Conservation (phyloP, 2,329 filamentous ascomycete species). For the Parasarocladium wereldwijsianum region DNA sequence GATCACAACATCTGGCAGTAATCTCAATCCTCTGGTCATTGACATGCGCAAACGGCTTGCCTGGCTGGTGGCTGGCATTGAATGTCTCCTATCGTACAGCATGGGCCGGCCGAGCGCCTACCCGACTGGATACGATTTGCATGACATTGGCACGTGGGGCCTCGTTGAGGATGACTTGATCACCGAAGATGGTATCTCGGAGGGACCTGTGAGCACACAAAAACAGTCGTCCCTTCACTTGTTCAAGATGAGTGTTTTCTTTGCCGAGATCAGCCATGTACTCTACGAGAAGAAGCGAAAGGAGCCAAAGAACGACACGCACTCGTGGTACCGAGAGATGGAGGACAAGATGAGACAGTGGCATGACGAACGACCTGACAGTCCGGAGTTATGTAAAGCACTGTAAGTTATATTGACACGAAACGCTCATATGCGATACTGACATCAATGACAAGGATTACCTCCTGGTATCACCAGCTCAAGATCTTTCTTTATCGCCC, state of each 20-base stretch:
- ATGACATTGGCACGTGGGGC: constrained; percentile 78
- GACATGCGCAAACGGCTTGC: constrained; percentile 82
- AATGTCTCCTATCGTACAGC: constrained; percentile 73
- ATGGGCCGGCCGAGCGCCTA: constrained; percentile 80
- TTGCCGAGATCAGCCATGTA: constrained; percentile 74
- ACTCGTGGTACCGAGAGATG: constrained; percentile 81
- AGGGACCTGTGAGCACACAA: constrained; percentile 59
- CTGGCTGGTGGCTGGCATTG: constrained; percentile 82
- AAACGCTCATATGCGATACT: neutral
- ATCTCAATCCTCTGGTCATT: constrained; percentile 57
- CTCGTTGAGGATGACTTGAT: constrained; percentile 74
- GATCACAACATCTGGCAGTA: constrained; percentile 45
- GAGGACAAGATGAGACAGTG: constrained; percentile 65
- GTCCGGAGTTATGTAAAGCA: constrained; percentile 55
- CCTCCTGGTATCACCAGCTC: constrained; percentile 68
- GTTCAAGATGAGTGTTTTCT: constrained; percentile 76
- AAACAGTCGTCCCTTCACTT: constrained; percentile 89
- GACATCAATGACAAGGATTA: constrained; percentile 32
- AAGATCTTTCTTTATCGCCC: constrained; percentile 78
- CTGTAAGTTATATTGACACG: constrained; percentile 45
- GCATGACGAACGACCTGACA: constrained; percentile 61
- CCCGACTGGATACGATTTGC: constrained; percentile 64
- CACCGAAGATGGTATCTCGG: constrained; percentile 57
- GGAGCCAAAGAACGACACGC: constrained; percentile 61
- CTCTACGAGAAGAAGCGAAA: constrained; percentile 74